phyloP scores from a whole-genome alignment of 2,329 filamentous ascomycete species.

The Chrysosporium keratinophilum region DNA sequence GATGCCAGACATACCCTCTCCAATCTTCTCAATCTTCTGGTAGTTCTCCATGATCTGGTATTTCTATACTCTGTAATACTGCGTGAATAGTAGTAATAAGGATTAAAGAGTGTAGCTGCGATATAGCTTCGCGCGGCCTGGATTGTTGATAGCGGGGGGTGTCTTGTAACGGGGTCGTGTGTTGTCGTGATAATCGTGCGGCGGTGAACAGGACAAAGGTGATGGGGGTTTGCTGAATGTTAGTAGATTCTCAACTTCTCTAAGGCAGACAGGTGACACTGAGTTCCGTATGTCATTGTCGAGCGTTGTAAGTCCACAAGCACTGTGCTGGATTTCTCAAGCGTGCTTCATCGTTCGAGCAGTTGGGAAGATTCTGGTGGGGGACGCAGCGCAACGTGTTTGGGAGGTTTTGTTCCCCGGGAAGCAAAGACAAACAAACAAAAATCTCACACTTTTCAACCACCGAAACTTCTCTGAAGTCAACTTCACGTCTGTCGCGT shows the following conservation, averaged over 20 bases:
- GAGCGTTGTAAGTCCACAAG: not conserved
- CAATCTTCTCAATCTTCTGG: constrained; percentile 92
- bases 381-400: constrained; percentile 7
- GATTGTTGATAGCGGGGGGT: not conserved
- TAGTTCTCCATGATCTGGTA: constrained; percentile 71
- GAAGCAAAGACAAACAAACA: constrained; percentile 15
- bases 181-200: not conserved
- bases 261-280: not conserved
- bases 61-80: not conserved
- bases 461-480: too few relatives aligned
- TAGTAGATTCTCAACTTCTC: constrained; percentile 8
- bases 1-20: constrained; percentile 58
- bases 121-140: not conserved
- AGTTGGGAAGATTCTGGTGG: constrained; percentile 4
- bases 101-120: not conserved
- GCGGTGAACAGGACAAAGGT: not conserved
- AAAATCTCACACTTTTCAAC: not conserved
- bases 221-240: not conserved
- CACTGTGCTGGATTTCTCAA: not conserved
- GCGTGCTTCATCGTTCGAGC: constrained; percentile 4
- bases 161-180: not conserved
- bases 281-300: constrained; percentile 1
- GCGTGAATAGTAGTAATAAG: not conserved
- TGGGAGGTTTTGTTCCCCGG: constrained; percentile 2
- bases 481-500: not conserved